A percentile compares a stretch with the other conserved stretches of the same genome.
Conservation (phyloP, 495 filamentous ascomycete genomes). For the Cercophora samala region DNA sequence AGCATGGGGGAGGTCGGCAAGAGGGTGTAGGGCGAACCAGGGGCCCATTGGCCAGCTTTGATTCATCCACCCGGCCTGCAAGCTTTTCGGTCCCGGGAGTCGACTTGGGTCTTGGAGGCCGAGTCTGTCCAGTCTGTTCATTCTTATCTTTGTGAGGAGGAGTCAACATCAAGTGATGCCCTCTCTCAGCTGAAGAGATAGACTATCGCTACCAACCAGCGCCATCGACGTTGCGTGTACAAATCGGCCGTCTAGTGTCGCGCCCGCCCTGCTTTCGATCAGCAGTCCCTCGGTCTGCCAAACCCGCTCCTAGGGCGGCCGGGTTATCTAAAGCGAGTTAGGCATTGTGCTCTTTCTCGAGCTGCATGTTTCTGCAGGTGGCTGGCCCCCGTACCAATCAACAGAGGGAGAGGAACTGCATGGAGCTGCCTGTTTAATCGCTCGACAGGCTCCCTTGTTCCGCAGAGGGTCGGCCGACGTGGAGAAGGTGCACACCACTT, state of each 20-base stretch:
- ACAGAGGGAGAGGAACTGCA: conserved; percentile 30
- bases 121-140: background rate
- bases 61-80: conserved; percentile 7
- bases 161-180: conserved; percentile 3
- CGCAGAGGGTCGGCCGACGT: conserved; percentile 27
- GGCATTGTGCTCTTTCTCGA: conserved; percentile 21
- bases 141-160: background rate
- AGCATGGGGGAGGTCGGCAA: conserved; percentile 14
- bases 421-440: conserved; percentile 36
- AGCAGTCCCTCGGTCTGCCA: conserved; percentile 15
- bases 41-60: conserved; percentile 25
- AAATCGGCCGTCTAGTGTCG: background rate
- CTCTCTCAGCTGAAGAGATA: background rate
- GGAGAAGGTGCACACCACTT: conserved; percentile 23
- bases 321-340: conserved; percentile 24
- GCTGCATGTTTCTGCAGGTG: conserved; percentile 30
- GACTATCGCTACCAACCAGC: background rate
- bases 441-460: conserved; percentile 31
- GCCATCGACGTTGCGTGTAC: background rate
- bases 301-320: conserved; percentile 16
- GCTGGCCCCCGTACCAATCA: conserved; percentile 33
- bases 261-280: conserved; percentile 16
- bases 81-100: conserved; percentile 13
- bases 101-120: background rate
- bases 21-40: conserved; percentile 24